Evolutionary conservation across 345 rosid genomes (phyloP), one percentile per base, ranked within the genome.

Genomic region (Brassica incana): DNA sequence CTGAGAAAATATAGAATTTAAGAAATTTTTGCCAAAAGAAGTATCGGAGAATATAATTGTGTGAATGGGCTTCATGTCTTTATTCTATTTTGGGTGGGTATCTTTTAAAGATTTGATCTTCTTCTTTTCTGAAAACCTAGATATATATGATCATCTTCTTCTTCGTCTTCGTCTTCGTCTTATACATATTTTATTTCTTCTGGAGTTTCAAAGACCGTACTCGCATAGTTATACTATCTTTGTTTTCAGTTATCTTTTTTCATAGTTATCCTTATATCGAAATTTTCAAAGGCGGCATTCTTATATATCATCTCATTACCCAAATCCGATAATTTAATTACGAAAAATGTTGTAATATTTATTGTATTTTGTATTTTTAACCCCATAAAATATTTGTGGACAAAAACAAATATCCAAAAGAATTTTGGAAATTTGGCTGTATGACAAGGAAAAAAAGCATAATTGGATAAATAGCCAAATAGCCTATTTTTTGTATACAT

Each of bases 21-120:
- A 58, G 27, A 33, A 60, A 67, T 33, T 32, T 67, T 73, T 73
- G 58, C 63, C 69, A 67, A 73, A 79, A 67, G n/a, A 3, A 60
- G 82, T 59, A 67, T 73, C 3, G 45, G 69, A 67, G 78, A 72
- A 79, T 73, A 67, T 3, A 40, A 35, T 72, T 67, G 78, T 60
- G 59, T 67, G 78, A 67, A 61, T 60, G 74, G 78, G 74, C 33
- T 33, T 73, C 64, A 60, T 30, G 58, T 60, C 78, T 73, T 73
- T 79, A 73, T 79, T 79, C 82, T 77, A 73, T 45, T 60, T 73
- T 79, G 65, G 78, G 82, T 79, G 82, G 78, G 82, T 60, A 79
- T 73, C 70, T 79, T 79, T 73, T n/a, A 20, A 45, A 79, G 64
- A 30, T 67, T 43, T 60, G 29, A 73, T 73, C 69, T 40, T 73